Conservation (phyloP, 2,329 filamentous ascomycete species). For the Pestalotiopsis sp. region DNA sequence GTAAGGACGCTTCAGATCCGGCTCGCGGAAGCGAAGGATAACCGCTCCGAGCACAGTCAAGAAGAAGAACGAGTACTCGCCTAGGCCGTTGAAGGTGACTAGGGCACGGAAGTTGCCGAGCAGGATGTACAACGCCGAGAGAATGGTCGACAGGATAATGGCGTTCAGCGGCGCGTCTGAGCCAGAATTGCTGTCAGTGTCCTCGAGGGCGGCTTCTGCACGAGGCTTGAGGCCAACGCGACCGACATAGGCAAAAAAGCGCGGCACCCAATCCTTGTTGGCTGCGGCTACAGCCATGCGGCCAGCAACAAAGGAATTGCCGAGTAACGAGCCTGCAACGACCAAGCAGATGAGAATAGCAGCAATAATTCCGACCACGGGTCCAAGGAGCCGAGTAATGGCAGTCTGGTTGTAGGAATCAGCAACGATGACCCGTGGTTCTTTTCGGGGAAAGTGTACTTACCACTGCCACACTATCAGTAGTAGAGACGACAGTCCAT, state of each 20-base stretch:
- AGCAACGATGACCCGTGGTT: slow-evolving; percentile 10
- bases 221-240: slow-evolving; percentile 35
- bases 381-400: slow-evolving; percentile 57
- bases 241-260: slow-evolving; percentile 47
- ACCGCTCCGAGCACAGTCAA: slow-evolving; percentile 62
- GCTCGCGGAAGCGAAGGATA: slow-evolving; percentile 59
- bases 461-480: slow-evolving; percentile 66
- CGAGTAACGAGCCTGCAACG: slow-evolving; percentile 63
- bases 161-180: slow-evolving; percentile 60
- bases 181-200: slow-evolving; percentile 1
- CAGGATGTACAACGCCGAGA: slow-evolving; percentile 61
- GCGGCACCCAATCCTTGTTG: slow-evolving; percentile 54
- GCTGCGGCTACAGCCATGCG: slow-evolving; percentile 64
- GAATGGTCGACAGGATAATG: slow-evolving; percentile 49
- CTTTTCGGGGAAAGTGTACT: slow-evolving; percentile 24
- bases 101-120: slow-evolving; percentile 64
- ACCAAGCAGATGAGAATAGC: slow-evolving; percentile 62
- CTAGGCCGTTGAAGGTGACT: slow-evolving; percentile 62
- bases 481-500: slow-evolving; percentile 59
- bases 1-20: slow-evolving; percentile 57
- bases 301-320: slow-evolving; percentile 65
- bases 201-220: slow-evolving; percentile 12
- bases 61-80: slow-evolving; percentile 67
- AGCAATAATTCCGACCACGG: slow-evolving; percentile 53
- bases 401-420: slow-evolving; percentile 45